Percentiles rank a stretch among this genome's conserved stretches.
Evolutionary conservation across 208 protist species (phyloP).

Genomic region (Trypanosoma theileri): DNA sequence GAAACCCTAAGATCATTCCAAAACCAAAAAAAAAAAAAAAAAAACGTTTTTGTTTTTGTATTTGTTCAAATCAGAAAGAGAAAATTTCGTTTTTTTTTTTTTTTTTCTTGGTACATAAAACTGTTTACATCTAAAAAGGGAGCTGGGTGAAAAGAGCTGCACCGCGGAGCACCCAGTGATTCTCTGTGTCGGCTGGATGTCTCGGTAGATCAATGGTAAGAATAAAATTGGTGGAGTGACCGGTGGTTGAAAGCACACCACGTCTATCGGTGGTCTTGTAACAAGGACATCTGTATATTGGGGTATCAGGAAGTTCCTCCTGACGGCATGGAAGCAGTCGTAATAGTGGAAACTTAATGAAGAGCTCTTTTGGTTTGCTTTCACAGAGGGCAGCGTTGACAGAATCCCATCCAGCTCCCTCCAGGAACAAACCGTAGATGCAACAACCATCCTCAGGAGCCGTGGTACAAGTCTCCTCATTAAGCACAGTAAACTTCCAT

Average conservation of each 20-base stretch:
- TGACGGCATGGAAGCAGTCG: conserved; percentile 54
- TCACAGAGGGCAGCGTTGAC: conserved; percentile 75
- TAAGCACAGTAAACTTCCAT: conserved; percentile 93
- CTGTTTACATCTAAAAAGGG: conserved; percentile 62
- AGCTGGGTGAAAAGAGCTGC: conserved; percentile 90
- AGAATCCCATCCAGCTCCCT: conserved; percentile 85
- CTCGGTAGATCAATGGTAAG: conserved; percentile 88
- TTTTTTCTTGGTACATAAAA: too few relatives aligned
- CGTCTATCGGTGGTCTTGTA: conserved; percentile 95
- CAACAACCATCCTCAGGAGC: conserved; percentile 87
- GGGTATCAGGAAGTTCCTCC: conserved; percentile 48
- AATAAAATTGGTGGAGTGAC: conserved; percentile 98
- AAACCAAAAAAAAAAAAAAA: too few relatives aligned
- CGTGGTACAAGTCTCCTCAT: conserved; percentile 36
- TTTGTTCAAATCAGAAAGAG: too few relatives aligned
- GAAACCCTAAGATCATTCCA: too few relatives aligned
- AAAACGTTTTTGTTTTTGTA: too few relatives aligned
- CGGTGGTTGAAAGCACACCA: conserved; percentile 96
- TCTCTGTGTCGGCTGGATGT: conserved; percentile 51
- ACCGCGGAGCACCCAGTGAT: conserved; percentile 92
- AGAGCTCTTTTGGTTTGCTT: conserved; percentile 91
- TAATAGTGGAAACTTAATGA: conserved; percentile 86
- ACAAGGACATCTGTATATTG: conserved; percentile 91
- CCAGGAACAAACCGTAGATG: conserved; percentile 89
- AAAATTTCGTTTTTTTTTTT: too few relatives aligned